These are phyloP conservation scores for Arabidopsis arenosa DNA, from an alignment of 345 rosid genomes.

Conservation along the genomic window DNA sequence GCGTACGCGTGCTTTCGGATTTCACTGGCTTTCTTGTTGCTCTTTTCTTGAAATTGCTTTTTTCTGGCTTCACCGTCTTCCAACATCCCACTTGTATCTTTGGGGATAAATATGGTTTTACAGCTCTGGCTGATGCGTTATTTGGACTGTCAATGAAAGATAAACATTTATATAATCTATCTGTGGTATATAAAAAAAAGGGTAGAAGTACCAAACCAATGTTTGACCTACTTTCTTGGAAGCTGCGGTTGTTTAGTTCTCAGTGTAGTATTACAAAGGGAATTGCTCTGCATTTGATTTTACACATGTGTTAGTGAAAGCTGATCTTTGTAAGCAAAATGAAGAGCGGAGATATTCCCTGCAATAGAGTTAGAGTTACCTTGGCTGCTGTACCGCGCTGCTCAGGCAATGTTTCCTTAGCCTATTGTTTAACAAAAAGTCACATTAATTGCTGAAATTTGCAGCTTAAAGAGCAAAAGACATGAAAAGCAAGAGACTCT, in stretches of 20 bases:
- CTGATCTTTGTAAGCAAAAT: conserved; percentile 15
- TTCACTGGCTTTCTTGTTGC: conserved; percentile 39
- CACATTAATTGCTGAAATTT: conserved; percentile 27
- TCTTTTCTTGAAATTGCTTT: conserved; percentile 36
- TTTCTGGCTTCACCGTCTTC: conserved; percentile 61
- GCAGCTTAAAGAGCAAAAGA: conserved; percentile 4
- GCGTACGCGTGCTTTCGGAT: conserved; percentile 50
- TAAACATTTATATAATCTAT: conserved; percentile 4
- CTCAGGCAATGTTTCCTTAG: conserved; percentile 34
- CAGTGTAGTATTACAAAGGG: conserved; percentile 37
- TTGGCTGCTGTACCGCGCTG: conserved; percentile 25
- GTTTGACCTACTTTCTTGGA: conserved; percentile 53
- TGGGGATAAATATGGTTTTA: conserved; percentile 43
- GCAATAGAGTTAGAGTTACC: conserved; percentile 32
- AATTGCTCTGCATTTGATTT: conserved; percentile 54
- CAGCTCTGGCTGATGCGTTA: conserved; percentile 39
- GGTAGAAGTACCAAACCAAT: conserved; percentile 19
- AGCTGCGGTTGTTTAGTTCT: conserved; percentile 47
- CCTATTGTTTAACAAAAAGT: conserved; percentile 32
- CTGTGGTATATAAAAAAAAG: neutral
- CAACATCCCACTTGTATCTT: conserved; percentile 64
- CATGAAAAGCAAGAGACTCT: conserved; percentile 50
- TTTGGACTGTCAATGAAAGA: conserved; percentile 52
- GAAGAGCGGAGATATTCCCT: conserved; percentile 21
- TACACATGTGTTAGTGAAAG: conserved; percentile 13